Evolutionary conservation across 2,329 filamentous ascomycete species (phyloP).

Genomic region (Aspergillus thermomutatus): DNA sequence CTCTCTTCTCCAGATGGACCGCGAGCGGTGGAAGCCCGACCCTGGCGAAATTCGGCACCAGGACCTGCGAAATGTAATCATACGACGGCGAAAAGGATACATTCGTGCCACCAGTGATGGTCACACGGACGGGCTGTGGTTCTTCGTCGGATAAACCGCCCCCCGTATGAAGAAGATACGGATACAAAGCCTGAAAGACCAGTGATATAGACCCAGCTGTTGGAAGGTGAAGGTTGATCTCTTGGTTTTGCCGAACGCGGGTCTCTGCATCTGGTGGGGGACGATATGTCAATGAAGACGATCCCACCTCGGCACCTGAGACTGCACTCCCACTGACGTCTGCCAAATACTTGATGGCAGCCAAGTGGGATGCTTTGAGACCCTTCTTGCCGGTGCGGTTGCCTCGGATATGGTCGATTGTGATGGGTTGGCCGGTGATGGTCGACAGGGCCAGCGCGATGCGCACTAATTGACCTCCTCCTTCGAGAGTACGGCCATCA

Average conservation of each 20-base stretch:
- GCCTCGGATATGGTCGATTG: conserved; percentile 53
- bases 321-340: conserved; percentile 46
- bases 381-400: conserved; percentile 50
- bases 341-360: conserved; percentile 52
- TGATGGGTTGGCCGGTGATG: conserved; percentile 49
- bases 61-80: conserved; percentile 56
- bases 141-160: conserved; percentile 5
- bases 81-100: conserved; percentile 53
- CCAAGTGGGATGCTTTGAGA: conserved; percentile 56
- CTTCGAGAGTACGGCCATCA: conserved; percentile 58
- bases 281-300: conserved; percentile 32
- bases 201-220: conserved; percentile 55
- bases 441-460: conserved; percentile 55
- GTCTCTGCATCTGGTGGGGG: conserved; percentile 18
- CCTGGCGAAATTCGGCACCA: conserved; percentile 50
- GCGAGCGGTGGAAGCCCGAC: conserved; percentile 51
- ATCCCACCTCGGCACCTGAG: conserved; percentile 34
- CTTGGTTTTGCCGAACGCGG: conserved; percentile 19
- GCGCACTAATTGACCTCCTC: conserved; percentile 60
- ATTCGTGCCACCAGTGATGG: conserved; percentile 58
- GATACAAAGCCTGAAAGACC: conserved; percentile 58
- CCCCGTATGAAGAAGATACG: conserved; percentile 51
- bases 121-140: conserved; percentile 33
- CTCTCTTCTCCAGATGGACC: conserved; percentile 44
- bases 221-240: conserved; percentile 42